These are phyloP conservation scores for Lenwebbia sp. DNA, from an alignment of 345 rosid species.

Conservation along the genomic window DNA sequence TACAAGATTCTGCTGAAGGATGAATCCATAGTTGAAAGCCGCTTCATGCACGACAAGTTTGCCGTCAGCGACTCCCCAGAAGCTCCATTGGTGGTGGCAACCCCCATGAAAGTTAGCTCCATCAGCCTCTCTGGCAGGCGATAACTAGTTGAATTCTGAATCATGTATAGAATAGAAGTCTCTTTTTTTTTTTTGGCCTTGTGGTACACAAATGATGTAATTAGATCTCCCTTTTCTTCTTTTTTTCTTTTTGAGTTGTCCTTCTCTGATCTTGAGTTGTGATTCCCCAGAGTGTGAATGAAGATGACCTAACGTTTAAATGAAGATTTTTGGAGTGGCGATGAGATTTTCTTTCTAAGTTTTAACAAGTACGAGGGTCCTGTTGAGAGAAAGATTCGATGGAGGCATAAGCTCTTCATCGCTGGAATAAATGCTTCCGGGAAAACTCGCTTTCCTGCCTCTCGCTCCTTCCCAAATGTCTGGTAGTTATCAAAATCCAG, in stretches of 20 bases:
- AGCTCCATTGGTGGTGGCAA: conserved; percentile 93
- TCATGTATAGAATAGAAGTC: background rate
- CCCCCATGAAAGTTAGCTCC: conserved; percentile 92
- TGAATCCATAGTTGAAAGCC: conserved; percentile 84
- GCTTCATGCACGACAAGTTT: conserved; percentile 90
- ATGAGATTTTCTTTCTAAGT: background rate
- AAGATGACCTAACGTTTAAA: background rate
- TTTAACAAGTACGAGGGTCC: background rate
- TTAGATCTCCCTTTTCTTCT: background rate
- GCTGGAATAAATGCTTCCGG: background rate
- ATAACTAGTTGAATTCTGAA: background rate
- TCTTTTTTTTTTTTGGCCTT: background rate
- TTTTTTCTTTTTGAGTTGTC: background rate
- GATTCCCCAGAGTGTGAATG: background rate
- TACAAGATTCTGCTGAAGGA: conserved; percentile 88
- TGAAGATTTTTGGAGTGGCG: background rate
- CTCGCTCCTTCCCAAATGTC: too few species aligned
- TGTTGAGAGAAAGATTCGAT: background rate
- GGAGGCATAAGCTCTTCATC: background rate
- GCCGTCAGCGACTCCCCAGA: conserved; percentile 69
- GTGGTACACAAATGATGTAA: background rate
- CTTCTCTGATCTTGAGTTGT: background rate
- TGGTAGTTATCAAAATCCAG: too few species aligned
- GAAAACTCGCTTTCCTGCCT: too few species aligned
- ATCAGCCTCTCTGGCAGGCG: conserved; percentile 77